Conservation (phyloP, 805 yeast genomes). For the Danielia oregonensis region DNA sequence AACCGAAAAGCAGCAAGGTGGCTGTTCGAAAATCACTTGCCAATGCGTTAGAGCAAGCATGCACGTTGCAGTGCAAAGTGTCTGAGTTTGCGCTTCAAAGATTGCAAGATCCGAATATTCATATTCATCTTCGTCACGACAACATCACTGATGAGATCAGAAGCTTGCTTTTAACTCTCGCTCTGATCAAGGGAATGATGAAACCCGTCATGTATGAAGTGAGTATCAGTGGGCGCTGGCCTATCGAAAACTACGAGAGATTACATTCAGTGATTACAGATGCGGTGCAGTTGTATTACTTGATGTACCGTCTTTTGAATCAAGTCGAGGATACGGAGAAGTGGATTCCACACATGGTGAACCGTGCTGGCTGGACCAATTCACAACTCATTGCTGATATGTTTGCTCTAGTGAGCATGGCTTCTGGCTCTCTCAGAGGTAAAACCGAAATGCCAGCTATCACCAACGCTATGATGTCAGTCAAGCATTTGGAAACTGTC, state of each 20-base stretch:
- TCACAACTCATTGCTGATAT: slow-evolving; percentile 25
- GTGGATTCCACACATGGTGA: slow-evolving; percentile 25
- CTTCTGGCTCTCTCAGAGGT: slow-evolving; percentile 23
- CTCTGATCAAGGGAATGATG: slow-evolving; percentile 20
- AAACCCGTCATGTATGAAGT: slow-evolving; percentile 26
- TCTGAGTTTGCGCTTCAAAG: slow-evolving; percentile 24
- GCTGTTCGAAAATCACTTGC: slow-evolving; percentile 24
- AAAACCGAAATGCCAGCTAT: slow-evolving; percentile 28
- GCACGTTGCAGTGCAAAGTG: slow-evolving; percentile 27
- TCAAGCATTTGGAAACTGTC: slow-evolving; percentile 26
- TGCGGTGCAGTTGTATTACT: slow-evolving; percentile 23
- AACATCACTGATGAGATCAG: slow-evolving; percentile 19
- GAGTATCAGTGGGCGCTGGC: slow-evolving; percentile 31
- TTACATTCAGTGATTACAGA: slow-evolving; percentile 22
- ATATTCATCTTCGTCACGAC: slow-evolving; percentile 20
- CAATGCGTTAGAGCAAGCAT: slow-evolving; percentile 20
- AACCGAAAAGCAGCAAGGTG: slow-evolving; percentile 24
- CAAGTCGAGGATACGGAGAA: slow-evolving; percentile 22
- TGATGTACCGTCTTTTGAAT: slow-evolving; percentile 21
- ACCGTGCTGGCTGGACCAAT: slow-evolving; percentile 30
- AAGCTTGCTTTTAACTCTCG: slow-evolving; percentile 17
- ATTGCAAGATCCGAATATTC: slow-evolving; percentile 17
- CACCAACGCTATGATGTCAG: slow-evolving; percentile 26
- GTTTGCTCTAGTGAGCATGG: slow-evolving; percentile 28
- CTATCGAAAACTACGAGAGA: slow-evolving; percentile 21